A percentile compares a stretch with the other conserved stretches of the same genome.
Conservation (phyloP, 2,329 filamentous ascomycete species). For the Escovopsis sp. region DNA sequence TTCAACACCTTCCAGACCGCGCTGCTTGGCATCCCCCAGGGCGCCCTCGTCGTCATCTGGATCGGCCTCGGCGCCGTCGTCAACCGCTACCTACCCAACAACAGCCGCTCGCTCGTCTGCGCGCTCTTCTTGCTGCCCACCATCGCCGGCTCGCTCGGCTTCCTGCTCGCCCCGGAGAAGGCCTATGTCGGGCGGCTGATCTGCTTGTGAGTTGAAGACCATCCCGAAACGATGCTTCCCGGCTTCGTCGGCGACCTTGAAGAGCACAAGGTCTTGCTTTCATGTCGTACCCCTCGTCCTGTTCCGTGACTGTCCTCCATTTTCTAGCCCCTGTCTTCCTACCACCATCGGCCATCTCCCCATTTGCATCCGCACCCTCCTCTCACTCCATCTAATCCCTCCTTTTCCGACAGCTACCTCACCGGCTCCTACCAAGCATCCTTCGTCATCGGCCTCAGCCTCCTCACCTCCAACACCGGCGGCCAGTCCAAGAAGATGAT, state of each 20-base stretch:
- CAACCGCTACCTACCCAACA: slow-evolving; percentile 23
- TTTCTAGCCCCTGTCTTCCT: too few relatives aligned
- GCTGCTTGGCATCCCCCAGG: slow-evolving; percentile 23
- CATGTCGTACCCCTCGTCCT: too few relatives aligned
- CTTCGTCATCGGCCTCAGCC: slow-evolving; percentile 24
- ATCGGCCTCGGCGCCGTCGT: slow-evolving; percentile 26
- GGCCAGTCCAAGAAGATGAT: slow-evolving; percentile 50
- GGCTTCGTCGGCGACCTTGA: too few relatives aligned
- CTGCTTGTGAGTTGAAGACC: slow-evolving; percentile 31
- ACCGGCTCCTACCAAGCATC: slow-evolving; percentile 24
- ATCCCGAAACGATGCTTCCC: too few relatives aligned
- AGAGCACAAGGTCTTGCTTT: too few relatives aligned
- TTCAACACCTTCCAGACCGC: slow-evolving; percentile 26
- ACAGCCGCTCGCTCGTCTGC: slow-evolving; percentile 37
- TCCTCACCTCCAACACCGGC: slow-evolving; percentile 33
- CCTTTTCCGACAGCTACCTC: slow-evolving; percentile 17
- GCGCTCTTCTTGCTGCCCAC: slow-evolving; percentile 43
- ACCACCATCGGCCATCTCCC: background rate
- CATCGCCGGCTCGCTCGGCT: slow-evolving; percentile 40
- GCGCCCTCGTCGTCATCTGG: slow-evolving; percentile 21
- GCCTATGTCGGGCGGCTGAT: slow-evolving; percentile 38
- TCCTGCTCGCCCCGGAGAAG: slow-evolving; percentile 34
- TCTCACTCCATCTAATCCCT: too few relatives aligned
- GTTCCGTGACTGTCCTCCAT: too few relatives aligned
- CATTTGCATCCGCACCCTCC: background rate